Percentiles rank a stretch among this genome's conserved stretches.
These are phyloP conservation scores for Candolleomyces aberdarensis DNA, from an alignment of 768 basidiomycete species.

Conservation along the genomic window DNA sequence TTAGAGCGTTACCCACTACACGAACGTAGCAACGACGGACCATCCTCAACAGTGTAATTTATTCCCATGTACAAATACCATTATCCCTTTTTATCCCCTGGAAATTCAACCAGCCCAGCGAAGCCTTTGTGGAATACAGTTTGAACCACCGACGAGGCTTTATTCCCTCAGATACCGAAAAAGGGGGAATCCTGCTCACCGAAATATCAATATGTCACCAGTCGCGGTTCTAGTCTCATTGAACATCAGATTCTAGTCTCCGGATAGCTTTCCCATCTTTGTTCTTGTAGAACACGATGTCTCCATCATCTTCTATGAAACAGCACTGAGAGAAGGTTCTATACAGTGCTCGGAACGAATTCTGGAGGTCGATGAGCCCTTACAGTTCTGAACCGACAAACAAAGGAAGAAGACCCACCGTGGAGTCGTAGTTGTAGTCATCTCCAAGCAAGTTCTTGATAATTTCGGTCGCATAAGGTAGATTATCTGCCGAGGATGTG, in stretches of 20 bases:
- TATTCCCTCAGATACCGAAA: not conserved
- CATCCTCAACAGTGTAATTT: too few species aligned
- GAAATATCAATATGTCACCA: too few species aligned
- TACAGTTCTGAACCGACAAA: constrained; percentile 3
- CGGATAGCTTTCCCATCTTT: constrained; percentile 41
- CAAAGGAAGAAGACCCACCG: constrained; percentile 30
- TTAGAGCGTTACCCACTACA: too few species aligned
- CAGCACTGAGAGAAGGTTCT: constrained; percentile 58
- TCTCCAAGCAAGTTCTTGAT: constrained; percentile 53
- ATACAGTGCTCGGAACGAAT: constrained; percentile 57
- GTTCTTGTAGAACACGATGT: constrained; percentile 62
- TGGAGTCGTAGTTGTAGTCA: constrained; percentile 61
- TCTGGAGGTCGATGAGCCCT: constrained; percentile 26
- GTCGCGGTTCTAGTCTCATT: too few species aligned
- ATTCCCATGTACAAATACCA: too few species aligned
- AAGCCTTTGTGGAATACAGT: too few species aligned
- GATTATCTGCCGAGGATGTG: constrained; percentile 41
- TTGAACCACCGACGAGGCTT: too few species aligned
- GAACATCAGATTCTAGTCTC: constrained; percentile 7
- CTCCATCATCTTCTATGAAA: constrained; percentile 63
- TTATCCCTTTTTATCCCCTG: too few species aligned
- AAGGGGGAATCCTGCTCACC: not conserved
- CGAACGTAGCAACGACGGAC: too few species aligned
- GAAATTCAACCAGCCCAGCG: too few species aligned
- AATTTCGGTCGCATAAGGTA: constrained; percentile 51